Evolutionary conservation across 1,284 basidiomycete species (phyloP), one percentile per base, ranked within the genome.

Genomic region (Tilletia horrida): DNA sequence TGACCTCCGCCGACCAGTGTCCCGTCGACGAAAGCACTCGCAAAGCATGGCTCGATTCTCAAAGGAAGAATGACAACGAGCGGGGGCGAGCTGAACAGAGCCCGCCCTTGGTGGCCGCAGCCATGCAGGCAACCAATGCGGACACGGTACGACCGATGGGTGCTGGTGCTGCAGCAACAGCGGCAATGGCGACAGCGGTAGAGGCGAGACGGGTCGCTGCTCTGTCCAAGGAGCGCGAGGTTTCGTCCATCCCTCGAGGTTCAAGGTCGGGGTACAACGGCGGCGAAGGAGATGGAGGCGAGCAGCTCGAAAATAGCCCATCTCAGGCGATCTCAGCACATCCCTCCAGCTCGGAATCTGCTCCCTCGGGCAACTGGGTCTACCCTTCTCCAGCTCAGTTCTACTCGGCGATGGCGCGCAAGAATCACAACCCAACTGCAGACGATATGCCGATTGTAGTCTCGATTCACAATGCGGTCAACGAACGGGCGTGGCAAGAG

Each of bases 321-420:
- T 6, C 6, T 40, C 35, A 40, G 23, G 66, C 66, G 2, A 73
- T 64, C 13, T 43, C 65, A 1, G 64, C 67, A 2, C 68, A 62
- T 16, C 67, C 63, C 1, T 29, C 52, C 1, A 55, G 62, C 45
- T 50, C 63, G 1, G 71, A 68, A 47, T 63, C 62, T 18, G 31
- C 66, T 64, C 69, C 50, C 8, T 25, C 25, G n/a, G 55, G 76
- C 84, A 90, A 92, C 69, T 98, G 95, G 95, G 91, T 97, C 40
- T 98, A 98, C 83, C 95, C 95, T n/a, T 97, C 95, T 13, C 91
- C 97, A 77, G 88, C 90, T 18, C 95, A 97, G 83, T 98, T 98
- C 86, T 98, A 91, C 83, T 86, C 90, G 25, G 96, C 96, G 8
- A 93, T 98, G 89, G 87, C 89, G 69, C 88, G 95, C 68, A 98